These are phyloP conservation scores for Quaeritorhiza haematococci DNA, from an alignment of 371 early-diverging fungal genomes.

Conservation along the genomic window DNA sequence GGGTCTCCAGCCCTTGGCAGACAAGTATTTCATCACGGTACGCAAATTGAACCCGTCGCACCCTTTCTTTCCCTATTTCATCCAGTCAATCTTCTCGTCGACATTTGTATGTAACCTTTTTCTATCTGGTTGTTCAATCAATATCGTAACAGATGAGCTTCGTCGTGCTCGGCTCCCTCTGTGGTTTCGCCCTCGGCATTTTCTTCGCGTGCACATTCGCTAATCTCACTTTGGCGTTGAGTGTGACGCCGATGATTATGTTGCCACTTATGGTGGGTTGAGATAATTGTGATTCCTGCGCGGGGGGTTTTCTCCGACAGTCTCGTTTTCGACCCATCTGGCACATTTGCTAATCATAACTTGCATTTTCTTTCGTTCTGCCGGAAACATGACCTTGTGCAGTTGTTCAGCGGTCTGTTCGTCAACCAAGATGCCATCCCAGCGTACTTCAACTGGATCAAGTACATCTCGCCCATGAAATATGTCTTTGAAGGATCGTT, in stretches of 20 bases:
- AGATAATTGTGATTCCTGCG: too few species aligned
- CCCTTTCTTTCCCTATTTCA: too few species aligned
- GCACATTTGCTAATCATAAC: too few species aligned
- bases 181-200: constrained; percentile 48
- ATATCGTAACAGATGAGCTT: too few species aligned
- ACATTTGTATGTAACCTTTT: too few species aligned
- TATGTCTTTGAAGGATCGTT: constrained; percentile 31
- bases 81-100: too few species aligned
- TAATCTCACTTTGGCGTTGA: constrained; percentile 12
- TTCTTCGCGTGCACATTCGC: constrained; percentile 45
- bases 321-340: too few species aligned
- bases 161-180: constrained; percentile 21
- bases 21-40: constrained; percentile 46
- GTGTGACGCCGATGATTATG: not conserved
- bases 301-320: too few species aligned
- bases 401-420: constrained; percentile 52
- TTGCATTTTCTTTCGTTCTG: too few species aligned
- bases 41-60: too few species aligned
- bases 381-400: constrained; percentile 30
- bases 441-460: constrained; percentile 51
- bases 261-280: too few species aligned
- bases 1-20: constrained; percentile 35
- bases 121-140: too few species aligned
- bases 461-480: constrained; percentile 51
- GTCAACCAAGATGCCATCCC: constrained; percentile 59